Evolutionary conservation across 352 stramenopile species (phyloP).

Genomic region (Thalassiosira pacifica): DNA sequence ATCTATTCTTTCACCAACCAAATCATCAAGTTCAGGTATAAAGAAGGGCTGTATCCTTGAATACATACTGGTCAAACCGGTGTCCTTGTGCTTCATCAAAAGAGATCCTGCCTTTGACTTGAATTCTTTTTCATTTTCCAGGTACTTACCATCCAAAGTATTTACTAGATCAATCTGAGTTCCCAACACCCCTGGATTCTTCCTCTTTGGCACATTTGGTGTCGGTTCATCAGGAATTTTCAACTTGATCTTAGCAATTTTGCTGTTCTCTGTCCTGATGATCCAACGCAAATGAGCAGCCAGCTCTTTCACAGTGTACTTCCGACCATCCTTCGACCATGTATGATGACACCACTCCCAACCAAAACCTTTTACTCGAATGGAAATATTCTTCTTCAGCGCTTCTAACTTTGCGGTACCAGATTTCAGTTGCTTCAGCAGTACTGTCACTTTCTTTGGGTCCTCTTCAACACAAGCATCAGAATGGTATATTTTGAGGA

Average conservation of each 20-base stretch:
- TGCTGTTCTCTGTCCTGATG: conserved; percentile 29
- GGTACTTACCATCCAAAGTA: conserved; percentile 39
- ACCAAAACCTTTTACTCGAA: conserved; percentile 42
- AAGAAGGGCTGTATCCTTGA: conserved; percentile 28
- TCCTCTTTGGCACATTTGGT: conserved; percentile 25
- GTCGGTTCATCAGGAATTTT: conserved; percentile 26
- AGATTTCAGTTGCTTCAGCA: conserved; percentile 9
- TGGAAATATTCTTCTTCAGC: conserved; percentile 39
- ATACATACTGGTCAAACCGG: conserved; percentile 37
- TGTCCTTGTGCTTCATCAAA: background rate
- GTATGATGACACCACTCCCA: conserved; percentile 38
- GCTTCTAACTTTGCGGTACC: conserved; percentile 11
- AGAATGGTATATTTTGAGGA: conserved; percentile 39
- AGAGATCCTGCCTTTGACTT: conserved; percentile 28
- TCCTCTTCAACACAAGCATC: conserved; percentile 21
- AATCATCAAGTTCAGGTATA: conserved; percentile 16
- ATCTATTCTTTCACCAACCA: conserved; percentile 43
- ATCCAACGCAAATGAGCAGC: conserved; percentile 25
- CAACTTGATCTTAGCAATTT: too few relatives aligned
- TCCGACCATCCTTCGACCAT: conserved; percentile 38
- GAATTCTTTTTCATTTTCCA: conserved; percentile 31
- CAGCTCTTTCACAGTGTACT: conserved; percentile 35
- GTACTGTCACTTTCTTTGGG: conserved; percentile 17
- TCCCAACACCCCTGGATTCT: conserved; percentile 8
- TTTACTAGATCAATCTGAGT: conserved; percentile 24